Evolutionary conservation across 2,329 filamentous ascomycete genomes (phyloP), one percentile per base, ranked within the genome.

Genomic region (Aschersonia sp.): DNA sequence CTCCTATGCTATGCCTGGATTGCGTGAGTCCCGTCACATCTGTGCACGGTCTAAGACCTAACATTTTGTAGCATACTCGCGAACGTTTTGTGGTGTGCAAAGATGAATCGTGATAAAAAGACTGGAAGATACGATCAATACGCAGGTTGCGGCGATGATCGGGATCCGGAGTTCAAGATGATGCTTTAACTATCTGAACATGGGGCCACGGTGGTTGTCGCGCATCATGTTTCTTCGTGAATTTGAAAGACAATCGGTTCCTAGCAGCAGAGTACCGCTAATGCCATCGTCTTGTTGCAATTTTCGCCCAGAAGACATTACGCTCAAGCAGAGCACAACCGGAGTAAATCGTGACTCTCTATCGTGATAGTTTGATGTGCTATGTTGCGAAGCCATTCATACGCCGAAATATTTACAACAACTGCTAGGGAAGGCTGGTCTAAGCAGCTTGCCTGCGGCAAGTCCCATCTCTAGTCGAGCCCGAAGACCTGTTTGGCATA

Each of bases 1-100:
- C 55, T 84, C 29, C 56, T 85, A 43, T 75, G 77, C 40, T 76
- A 70, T 54, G 74, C 77, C 3, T 84, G 80, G 80, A 70, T 80
- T 44, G 64, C 80, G 78, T 82, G 63, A 70, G 78, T 50, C 7
- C 9, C 12, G 30, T 20, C 12, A 38, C 7, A 9, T 31, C 9
- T 5, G 10, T 31, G 32, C n/a, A 3, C 9, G 20, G 12, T 5
- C 41, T 2, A 43, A n/a, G 7, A 6, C n/a, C 41, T 20, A n/a
- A 29, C 5, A 30, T 30, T 30, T 2, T 35, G 9, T 29, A 48
- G 47, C 4, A 48, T 43, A 30, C 20, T 45, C 28, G 35, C 43
- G 43, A 84, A 83, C 53, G 73, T 84, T 2, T 55, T 79, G 0
- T 80, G 78, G 62, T 82, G 79, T 54, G 65, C 63, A 51, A 84